These are phyloP conservation scores for Ogataea siamensis DNA, from an alignment of 805 yeast species.

Conservation along the genomic window DNA sequence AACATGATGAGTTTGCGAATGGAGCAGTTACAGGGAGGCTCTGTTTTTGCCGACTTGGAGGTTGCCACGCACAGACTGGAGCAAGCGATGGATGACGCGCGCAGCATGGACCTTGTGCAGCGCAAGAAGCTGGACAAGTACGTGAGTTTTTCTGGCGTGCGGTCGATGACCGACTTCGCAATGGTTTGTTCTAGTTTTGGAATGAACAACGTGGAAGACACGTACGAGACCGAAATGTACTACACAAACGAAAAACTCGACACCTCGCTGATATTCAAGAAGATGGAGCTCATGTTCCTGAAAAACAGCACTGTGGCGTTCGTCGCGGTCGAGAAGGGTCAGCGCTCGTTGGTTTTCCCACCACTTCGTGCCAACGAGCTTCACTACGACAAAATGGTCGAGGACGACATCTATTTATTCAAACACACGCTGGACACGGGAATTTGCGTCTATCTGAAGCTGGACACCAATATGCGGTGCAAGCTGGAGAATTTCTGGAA, in stretches of 20 bases:
- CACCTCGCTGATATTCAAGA: constrained; percentile 23
- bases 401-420: constrained; percentile 20
- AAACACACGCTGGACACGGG: constrained; percentile 17
- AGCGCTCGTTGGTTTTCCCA: constrained; percentile 35
- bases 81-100: constrained; percentile 20
- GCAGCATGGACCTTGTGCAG: constrained; percentile 25
- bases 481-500: constrained; percentile 5
- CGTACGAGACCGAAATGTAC: constrained; percentile 24
- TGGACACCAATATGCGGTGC: constrained; percentile 3
- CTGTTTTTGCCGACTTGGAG: constrained; percentile 26
- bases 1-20: constrained; percentile 21
- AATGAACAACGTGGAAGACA: constrained; percentile 3
- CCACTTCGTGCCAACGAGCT: constrained; percentile 33
- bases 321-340: constrained; percentile 30
- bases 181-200: constrained; percentile 23
- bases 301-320: constrained; percentile 26
- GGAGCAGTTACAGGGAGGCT: constrained; percentile 21
- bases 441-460: constrained; percentile 19
- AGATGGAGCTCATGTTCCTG: constrained; percentile 21
- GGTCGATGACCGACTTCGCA: constrained; percentile 23
- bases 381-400: constrained; percentile 18
- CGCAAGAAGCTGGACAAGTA: constrained; percentile 16
- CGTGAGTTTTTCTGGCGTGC: constrained; percentile 24
- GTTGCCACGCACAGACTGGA: constrained; percentile 22
- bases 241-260: constrained; percentile 26